phyloP scores from a whole-genome alignment of 148 eudicot genomes.

The Nyssa sinensis region DNA sequence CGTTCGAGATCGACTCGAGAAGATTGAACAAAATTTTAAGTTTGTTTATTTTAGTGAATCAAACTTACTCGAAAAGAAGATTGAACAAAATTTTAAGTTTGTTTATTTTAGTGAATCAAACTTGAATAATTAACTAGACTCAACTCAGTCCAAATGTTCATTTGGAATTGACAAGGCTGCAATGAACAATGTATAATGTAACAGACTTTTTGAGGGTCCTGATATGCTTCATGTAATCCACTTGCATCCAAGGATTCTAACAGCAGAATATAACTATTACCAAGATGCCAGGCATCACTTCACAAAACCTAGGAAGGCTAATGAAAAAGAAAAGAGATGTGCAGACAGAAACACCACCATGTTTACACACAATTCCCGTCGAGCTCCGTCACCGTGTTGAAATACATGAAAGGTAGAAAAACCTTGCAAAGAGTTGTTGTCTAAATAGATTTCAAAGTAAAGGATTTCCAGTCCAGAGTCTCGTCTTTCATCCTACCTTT shows the following conservation, averaged over 20 bases:
- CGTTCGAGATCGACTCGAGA: too few species aligned
- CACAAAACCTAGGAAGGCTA: neutral
- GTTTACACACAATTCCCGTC: neutral
- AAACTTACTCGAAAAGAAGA: too few species aligned
- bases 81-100: too few species aligned
- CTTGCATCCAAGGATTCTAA: neutral
- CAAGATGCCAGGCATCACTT: neutral
- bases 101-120: too few species aligned
- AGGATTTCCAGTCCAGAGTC: neutral
- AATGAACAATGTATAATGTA: too few species aligned
- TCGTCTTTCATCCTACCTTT: constrained; percentile 26
- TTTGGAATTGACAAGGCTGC: too few species aligned
- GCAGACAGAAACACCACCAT: neutral
- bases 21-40: too few species aligned
- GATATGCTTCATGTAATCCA: neutral
- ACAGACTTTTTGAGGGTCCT: neutral
- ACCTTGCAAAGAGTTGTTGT: constrained; percentile 3
- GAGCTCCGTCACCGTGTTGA: too few species aligned
- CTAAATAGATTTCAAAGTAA: neutral
- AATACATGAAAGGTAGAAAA: neutral
- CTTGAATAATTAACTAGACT: too few species aligned
- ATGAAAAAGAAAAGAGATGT: too few species aligned
- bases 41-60: too few species aligned
- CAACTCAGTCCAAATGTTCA: too few species aligned
- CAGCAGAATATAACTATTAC: neutral